Base-by-base conservation (phyloP, 2,329 filamentous ascomycete species). In the Ophiostoma quercus region DNA sequence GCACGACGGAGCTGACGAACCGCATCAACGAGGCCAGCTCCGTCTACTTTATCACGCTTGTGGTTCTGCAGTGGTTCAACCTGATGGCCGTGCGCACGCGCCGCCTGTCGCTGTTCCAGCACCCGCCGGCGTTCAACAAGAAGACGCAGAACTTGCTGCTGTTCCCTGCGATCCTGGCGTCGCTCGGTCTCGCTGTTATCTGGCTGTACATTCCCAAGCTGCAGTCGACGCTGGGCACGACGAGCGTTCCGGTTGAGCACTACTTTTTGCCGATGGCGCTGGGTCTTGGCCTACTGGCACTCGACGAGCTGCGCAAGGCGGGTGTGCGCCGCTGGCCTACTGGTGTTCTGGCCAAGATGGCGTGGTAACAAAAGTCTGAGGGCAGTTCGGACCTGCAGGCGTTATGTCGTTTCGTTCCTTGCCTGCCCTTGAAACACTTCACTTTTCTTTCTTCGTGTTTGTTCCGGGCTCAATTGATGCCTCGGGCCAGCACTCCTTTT, bases 31-130 rank as follows among this genome's bases (percentile, higher is more conserved):
- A 79, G 0, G 84, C 82, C 2, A 83, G 85, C 73, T 79, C 81
- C 62, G 81, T 86, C 6, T 86, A 86, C 76, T 86, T 86, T 69
- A 82, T 86, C 12, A 83, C 81, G 0, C 77, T 86, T 0, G 83
- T 86, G 0, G 80, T 85, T 51, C 77, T 86, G 51, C 84, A 86
- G 71, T 84, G 82, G 80, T 83, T 83, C 1, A 85, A 85, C 71
- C 81, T 86, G 51, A 77, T 85, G 32, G 77, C 79, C 0, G 80
- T 85, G 6, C 81, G 84, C 66, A 86, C 83, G 72, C 83, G 84
- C 47, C 79, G 82, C 1, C 76, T 85, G 68, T 84, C 82, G 60
- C 81, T 86, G 51, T 73, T 86, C 34, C 82, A 85, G 72, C 82
- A 83, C 0, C 82, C 84, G 67, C 84, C 84, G 0, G 62, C 62